Percentiles rank a stretch among this genome's conserved stretches.
These are phyloP conservation scores for Aureobasidium leucospermi DNA, from an alignment of 2,329 filamentous ascomycete species.

Conservation along the genomic window DNA sequence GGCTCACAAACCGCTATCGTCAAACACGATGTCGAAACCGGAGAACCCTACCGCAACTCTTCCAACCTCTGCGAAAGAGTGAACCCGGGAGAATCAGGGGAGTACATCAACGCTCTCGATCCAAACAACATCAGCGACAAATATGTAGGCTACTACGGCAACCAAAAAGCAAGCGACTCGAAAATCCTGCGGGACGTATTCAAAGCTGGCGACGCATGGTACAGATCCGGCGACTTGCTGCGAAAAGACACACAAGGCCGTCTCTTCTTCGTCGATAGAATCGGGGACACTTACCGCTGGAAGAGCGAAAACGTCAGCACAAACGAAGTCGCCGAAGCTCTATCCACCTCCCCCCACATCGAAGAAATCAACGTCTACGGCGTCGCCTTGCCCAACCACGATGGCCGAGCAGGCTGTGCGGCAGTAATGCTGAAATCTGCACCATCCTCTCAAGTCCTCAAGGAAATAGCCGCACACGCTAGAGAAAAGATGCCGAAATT, in stretches of 20 bases:
- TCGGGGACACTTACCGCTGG: constrained; percentile 73
- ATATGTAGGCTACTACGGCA: constrained; percentile 79
- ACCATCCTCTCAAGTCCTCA: constrained; percentile 35
- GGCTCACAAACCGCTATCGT: constrained; percentile 51
- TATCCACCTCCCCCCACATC: constrained; percentile 60
- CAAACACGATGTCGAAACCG: constrained; percentile 62
- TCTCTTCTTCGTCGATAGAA: constrained; percentile 73
- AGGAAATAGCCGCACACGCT: constrained; percentile 56
- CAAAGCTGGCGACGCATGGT: constrained; percentile 69
- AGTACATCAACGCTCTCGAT: constrained; percentile 67
- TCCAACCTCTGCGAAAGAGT: constrained; percentile 62
- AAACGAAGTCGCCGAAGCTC: constrained; percentile 65
- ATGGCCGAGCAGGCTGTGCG: constrained; percentile 76
- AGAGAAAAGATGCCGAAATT: constrained; percentile 58
- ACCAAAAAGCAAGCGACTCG: constrained; percentile 59
- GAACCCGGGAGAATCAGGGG: constrained; percentile 58
- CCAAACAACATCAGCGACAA: constrained; percentile 52
- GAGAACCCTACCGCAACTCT: constrained; percentile 60
- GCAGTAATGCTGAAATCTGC: constrained; percentile 49
- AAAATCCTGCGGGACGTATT: constrained; percentile 73
- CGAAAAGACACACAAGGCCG: constrained; percentile 63
- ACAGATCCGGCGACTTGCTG: constrained; percentile 76
- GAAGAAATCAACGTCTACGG: constrained; percentile 83
- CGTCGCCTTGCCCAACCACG: constrained; percentile 69
- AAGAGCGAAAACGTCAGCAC: constrained; percentile 50